Base-by-base conservation (phyloP, 2,329 filamentous ascomycete species). In the Spiromastix sp. region DNA sequence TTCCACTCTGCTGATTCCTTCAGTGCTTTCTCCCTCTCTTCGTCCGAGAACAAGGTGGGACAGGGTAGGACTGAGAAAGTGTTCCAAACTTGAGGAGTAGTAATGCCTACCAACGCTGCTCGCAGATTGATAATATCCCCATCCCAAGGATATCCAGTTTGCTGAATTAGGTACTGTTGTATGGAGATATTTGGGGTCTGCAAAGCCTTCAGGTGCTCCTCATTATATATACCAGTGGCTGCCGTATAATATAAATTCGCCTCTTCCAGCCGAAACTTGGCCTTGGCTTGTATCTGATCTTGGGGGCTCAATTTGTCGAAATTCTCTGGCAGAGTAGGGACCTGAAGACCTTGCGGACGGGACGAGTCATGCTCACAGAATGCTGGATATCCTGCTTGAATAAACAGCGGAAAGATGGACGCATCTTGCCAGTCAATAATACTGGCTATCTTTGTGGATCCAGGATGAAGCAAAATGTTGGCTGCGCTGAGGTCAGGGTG, bases 211-310 rank as follows among this genome's bases (percentile, higher is more conserved):
- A 53, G 43, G 5, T 53, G 42, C 30, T 37, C 2, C 0, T 48
- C 22, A 38, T 52, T 50, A 33, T 49, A 27, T 36, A 54, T 5
- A 3, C 46, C 45, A 13, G 42, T 55, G n/a, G 44, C 44, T 4
- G 49, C 50, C 36, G 43, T 52, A 30, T 51, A 54, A 37, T 52
- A 55, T 7, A 52, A 42, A n/a, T 52, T 53, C 10, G 51, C 45
- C 30, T 51, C 42, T 34, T 49, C 33, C 27, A 50, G 38, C 20
- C 46, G 45, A 32, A 51, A 48, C 3, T 20, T 37, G 6, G 39
- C 24, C 37, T 11, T 49, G 2, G 5, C 27, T 46, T 51, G 24
- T 35, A 21, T 41, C 30, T 54, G 42, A 35, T 51, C 30, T 11
- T 48, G 37, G n/a, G 37, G 18, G 13, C 10, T 34, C 38, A 51